Evolutionary conservation across 2,329 filamentous ascomycete species (phyloP), one percentile per base, ranked within the genome.

Genomic region (Fusarium bulbicola): DNA sequence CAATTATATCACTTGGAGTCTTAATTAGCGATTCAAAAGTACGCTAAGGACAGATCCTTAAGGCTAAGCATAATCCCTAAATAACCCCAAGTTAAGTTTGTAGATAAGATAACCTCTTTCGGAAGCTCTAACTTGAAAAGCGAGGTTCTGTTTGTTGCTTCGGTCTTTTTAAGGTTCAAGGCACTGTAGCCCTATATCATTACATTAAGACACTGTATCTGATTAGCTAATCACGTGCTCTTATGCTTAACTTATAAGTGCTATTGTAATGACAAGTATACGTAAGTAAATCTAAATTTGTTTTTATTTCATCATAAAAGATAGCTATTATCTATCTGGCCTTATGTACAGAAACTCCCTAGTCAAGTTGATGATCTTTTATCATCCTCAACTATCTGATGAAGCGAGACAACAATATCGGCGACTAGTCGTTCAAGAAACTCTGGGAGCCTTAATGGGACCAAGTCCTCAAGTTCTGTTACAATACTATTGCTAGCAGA

Each of bases 311-410:
- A 18, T 1, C 2, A 5, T 0, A 24, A 45, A 18, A 43, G 42
- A 18, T 26, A 45, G 42, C 1, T 28, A 7, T 4, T 11, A 2
- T 11, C 45, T 46, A 46, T 21, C 20, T 28, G 9, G 4, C 4
- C 1, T 5, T 1, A 28, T 0, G 13, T 15, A 7, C 13, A 0
- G 3, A 28, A 15, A 7, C 9, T 15, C 26, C 9, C 6, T 0
- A 1, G 3, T 49, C 28, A 49, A 49, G 46, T 5, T 9, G 46
- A 30, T n/a, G 46, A 16, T 30, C 15, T 32, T 7, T 49, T 18
- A n/a, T 49, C 21, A 10, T 18, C 15, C 15, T 49, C 46, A n/a
- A 13, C 46, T 18, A 32, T 32, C 28, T 49, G 46, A 18, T 18
- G 28, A n/a, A 49, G 46, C 46, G 46, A 49, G 7, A 49, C 46